Percentiles rank a stretch among this genome's conserved stretches.
phyloP scores from a whole-genome alignment of 768 basidiomycete genomes.

The Mycena alexandri region DNA sequence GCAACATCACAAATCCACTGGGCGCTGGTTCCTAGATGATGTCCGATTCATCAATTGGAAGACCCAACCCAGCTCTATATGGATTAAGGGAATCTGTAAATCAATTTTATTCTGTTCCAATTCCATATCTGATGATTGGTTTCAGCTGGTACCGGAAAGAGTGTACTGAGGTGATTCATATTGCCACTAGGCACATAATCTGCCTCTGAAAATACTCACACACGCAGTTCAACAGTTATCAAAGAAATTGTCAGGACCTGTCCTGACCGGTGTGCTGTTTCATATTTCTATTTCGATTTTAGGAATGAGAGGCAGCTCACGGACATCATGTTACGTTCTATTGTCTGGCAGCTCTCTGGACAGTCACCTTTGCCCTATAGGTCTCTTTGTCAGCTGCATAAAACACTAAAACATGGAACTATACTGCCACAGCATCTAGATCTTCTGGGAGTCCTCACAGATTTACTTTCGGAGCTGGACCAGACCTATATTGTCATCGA shows the following conservation, averaged over 20 bases:
- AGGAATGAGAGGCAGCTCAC: too few relatives aligned
- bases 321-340: too few relatives aligned
- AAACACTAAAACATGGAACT: not conserved
- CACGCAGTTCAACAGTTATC: not conserved
- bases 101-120: too few relatives aligned
- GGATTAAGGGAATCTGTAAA: too few relatives aligned
- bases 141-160: not conserved
- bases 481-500: too few relatives aligned
- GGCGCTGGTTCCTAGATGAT: not conserved
- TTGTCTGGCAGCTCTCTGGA: too few relatives aligned
- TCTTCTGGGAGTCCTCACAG: not conserved
- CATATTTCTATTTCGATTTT: not conserved
- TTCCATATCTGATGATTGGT: too few relatives aligned
- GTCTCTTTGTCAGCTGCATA: too few relatives aligned
- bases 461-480: too few relatives aligned
- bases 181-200: not conserved
- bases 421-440: not conserved
- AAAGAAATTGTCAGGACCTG: not conserved
- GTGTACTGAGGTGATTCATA: not conserved
- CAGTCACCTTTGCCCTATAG: too few relatives aligned
- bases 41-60: not conserved
- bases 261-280: not conserved
- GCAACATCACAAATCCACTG: not conserved
- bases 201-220: not conserved
- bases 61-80: not conserved